Base-by-base conservation (phyloP, 2,329 filamentous ascomycete genomes). In the Phialophora expanda region DNA sequence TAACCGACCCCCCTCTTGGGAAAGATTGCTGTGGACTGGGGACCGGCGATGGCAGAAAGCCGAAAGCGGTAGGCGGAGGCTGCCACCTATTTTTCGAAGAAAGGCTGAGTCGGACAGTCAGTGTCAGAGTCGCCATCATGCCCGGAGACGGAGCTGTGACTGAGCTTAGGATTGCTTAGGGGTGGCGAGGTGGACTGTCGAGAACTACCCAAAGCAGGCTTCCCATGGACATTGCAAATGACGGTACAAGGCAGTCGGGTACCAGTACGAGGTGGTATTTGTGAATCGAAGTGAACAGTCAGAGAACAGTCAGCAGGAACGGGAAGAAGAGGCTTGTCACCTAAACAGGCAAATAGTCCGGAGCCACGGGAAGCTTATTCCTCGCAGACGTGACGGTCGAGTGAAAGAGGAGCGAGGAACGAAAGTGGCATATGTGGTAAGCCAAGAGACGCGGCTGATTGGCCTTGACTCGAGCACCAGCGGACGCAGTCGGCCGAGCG, bases 351-450 rank as follows among this genome's bases (percentile, higher is more conserved):
- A 63, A 66, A 63, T 44, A 61, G 60, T 50, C 65, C 56, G 61
- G 57, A 46, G 56, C 30, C 48, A 46, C 51, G 51, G 61, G 61
- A 61, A 56, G 28, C 30, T 44, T 44, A n/a, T n/a, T 5, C 14
- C 17, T 41, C 5, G 51, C 44, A 59, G 41, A 22, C 20, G 48
- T 28, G 26, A 26, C 1, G 48, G 26, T 11, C 12, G 48, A 17
- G 32, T 26, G 8, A 58, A 58, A 30, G 24, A 24, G 24, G 24
- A 24, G 24, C 24, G 24, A 24, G 24, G 24, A 24, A 55, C 48
- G 22, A 34, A 64, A 57, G 26, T 6, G 61, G 61, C 56, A 61
- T 24, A 65, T 57, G 66, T 68, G 63, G 62, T 57, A 59, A 65
- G 62, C 62, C 14, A 44, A 44, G 62, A 57, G 17, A 50, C n/a